Evolutionary conservation across 1,139 yeast genomes (phyloP), one percentile per base, ranked within the genome.

Genomic region (Martiniozyma asiatica): DNA sequence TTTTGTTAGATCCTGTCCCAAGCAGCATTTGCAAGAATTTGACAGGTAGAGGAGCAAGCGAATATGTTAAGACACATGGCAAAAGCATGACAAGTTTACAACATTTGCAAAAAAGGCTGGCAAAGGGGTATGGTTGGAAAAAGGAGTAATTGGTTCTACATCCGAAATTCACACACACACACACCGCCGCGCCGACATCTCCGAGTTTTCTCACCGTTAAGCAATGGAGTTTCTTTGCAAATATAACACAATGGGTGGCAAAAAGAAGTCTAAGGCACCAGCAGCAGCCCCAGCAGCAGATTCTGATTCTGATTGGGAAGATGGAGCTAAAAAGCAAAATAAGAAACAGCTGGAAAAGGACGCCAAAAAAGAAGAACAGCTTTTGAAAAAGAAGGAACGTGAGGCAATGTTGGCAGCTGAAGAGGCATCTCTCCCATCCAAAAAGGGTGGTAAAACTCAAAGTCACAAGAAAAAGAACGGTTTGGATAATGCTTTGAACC

Each of bases 371-470:
- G 75, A 71, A 32, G 78, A 72, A 44, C 79, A 76, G 7, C 71
- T 73, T 9, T 62, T 69, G 38, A 73, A 72, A 55, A 73, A 73
- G 56, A 71, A 73, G 13, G 79, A 73, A 47, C 62, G 80, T 46
- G 79, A 73, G 22, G 64, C 67, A 1, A 49, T 69, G 30, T 53
- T 72, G 40, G 58, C 61, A 29, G 82, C 75, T 25, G 93, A 81
- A 52, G 48, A 44, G 25, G 70, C 61, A 1, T 51, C 75, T 4
- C 41, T 73, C 43, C 79, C 82, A 3, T 47, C 73, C 13, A 78
- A 78, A 52, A 68, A 68, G 43, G 69, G 87, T 53, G 87, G 87
- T 27, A 76, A 80, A 12, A 82, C 73, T 29, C 77, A 75, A 79
- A 68, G 71, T 27, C 69, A 63, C 48, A n/a, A n/a, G n/a, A 65